Base-by-base conservation (phyloP, 1,139 yeast genomes). In the Yamadazyma sp. region DNA sequence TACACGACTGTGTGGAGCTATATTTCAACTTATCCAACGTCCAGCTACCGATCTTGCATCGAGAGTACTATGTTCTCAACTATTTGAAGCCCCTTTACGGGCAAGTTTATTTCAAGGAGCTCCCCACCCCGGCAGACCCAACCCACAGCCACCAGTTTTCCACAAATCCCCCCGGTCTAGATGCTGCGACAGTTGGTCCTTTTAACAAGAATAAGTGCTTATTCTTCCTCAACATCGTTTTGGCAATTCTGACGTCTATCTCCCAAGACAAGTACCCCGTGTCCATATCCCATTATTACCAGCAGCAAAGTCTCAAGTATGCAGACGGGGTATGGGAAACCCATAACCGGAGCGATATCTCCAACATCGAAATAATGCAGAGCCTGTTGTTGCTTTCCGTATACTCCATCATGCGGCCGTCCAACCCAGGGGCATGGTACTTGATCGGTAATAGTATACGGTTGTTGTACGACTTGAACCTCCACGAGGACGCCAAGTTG, bases 391-490 rank as follows among this genome's bases (percentile, higher is more conserved):
- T 87, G 17, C 64, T 85, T 31, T 79, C 92, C 0, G 58, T 80
- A 3, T 88, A 84, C 55, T 80, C 95, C 2, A 70, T 78, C 14
- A 70, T 83, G 88, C 66, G 87, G 45, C 88, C 88, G 0, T 78
- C 83, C 1, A 77, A 78, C 9, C 95, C 96, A 0, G 92, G 95
- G 1, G 87, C 86, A 10, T 88, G 96, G 96, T 87, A 87, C 54
- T 79, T 86, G 2, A 64, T 87, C 46, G 96, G 96, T 0, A 77
- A 86, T 8, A 87, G 89, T 0, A 61, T 87, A 35, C 69, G 96
- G 40, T 61, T 87, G 38, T 81, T 92, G 48, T 87, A 87, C 18
- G 96, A 88, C 58, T 61, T 88, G 45, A 95, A 94, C 2, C 65
- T 88, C 7, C 95, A 87, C 58, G 79, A 81, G 31, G 94, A 79